Evolutionary conservation across 768 basidiomycete species (phyloP), one percentile per base, ranked within the genome.

Genomic region (Pulveroboletus sp.): DNA sequence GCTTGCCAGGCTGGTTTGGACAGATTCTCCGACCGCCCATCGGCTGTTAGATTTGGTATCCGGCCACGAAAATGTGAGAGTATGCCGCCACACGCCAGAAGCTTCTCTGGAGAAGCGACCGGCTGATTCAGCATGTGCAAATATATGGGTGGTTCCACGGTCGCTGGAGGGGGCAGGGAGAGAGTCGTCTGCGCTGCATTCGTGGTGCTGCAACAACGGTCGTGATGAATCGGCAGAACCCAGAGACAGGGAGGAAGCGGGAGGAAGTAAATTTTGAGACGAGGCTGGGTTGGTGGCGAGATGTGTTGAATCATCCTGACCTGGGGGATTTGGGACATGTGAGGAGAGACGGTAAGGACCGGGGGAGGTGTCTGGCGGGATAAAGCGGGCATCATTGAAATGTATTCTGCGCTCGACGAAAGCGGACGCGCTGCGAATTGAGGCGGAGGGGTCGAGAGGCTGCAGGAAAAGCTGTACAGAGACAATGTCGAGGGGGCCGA

Each of bases 21-120:
- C 78, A 23, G 86, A 85, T 72, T 90, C 88, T 11, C 90, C 90
- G 48, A 87, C 77, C 9, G 87, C 78, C 86, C 90, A 92, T 17
- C 85, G 80, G 58, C 78, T 82, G 49, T 77, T 76, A 4, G 84
- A 79, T 60, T 83, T 85, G 45, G 77, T 67, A 31, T 79, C 76
- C 13, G 88, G 86, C 84, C 88, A 87, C 55, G 84, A 82, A 35
- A 89, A 66, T 8, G 82, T 82, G 38, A 90, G 67, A 1, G 78
- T 84, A 62, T 84, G 83, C 33, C 66, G 75, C 79, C 79, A 85
- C 7, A 81, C 66, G 31, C 85, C 84, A 36, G 76, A 67, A 1
- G 73, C 60, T 58, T 85, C 81, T 46, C 71, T 75, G 43, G 74
- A 60, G 61, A 88, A 84, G 47, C 68, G 70, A 34, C 79, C 80